Evolutionary conservation across 495 filamentous ascomycete genomes (phyloP).

Genomic region (Acidomyces sp.): DNA sequence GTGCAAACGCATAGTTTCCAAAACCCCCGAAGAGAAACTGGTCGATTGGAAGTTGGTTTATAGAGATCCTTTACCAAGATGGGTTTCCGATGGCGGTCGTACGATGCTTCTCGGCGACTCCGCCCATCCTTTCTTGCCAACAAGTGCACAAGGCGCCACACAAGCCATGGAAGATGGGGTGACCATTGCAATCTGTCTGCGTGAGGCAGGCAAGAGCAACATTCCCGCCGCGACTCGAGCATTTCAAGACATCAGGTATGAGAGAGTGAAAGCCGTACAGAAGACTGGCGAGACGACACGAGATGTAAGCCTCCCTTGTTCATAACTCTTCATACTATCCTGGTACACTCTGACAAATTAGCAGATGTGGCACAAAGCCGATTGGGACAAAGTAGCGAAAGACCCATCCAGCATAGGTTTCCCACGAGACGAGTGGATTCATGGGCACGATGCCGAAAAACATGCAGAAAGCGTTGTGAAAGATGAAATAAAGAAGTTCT

Average conservation of each 20-base stretch:
- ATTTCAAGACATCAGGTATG: constrained; percentile 37
- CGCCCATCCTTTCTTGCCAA: constrained; percentile 62
- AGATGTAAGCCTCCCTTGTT: constrained; percentile 7
- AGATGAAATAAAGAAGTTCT: constrained; percentile 2
- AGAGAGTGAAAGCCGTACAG: constrained; percentile 17
- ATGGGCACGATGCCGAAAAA: constrained; percentile 13
- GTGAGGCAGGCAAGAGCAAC: constrained; percentile 40
- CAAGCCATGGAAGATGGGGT: constrained; percentile 64
- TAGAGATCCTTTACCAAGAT: constrained; percentile 53
- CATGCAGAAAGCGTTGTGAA: constrained; percentile 13
- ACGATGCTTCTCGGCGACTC: constrained; percentile 57
- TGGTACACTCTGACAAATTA: neutral
- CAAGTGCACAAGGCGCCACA: constrained; percentile 56
- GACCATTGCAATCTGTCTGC: constrained; percentile 49
- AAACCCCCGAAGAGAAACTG: constrained; percentile 43
- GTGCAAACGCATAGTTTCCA: constrained; percentile 43
- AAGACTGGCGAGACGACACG: constrained; percentile 20
- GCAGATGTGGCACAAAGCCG: constrained; percentile 20
- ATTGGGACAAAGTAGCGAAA: constrained; percentile 17
- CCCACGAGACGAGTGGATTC: constrained; percentile 19
- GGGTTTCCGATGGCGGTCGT: constrained; percentile 44
- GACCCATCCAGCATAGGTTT: constrained; percentile 14
- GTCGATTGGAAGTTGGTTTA: constrained; percentile 65
- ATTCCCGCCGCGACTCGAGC: constrained; percentile 34
- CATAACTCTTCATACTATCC: neutral